Conservation (phyloP, 805 yeast genomes). For the Hanseniaspora meyeri region DNA sequence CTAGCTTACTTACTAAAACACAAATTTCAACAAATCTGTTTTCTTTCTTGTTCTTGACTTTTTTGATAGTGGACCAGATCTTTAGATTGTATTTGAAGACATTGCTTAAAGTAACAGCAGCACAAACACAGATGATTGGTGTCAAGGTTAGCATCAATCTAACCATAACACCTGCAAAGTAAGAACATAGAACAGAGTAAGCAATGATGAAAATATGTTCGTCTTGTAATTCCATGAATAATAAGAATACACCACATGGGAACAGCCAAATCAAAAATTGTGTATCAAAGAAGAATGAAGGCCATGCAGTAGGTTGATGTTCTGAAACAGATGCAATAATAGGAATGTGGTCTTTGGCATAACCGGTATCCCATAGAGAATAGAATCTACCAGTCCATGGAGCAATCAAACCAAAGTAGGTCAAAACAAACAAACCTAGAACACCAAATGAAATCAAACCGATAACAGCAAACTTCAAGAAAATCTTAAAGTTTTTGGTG, state of each 20-base stretch:
- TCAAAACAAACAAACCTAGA: conserved; percentile 60
- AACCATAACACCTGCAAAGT: conserved; percentile 98
- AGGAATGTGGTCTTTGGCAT: conserved; percentile 96
- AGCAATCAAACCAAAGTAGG: conserved; percentile 86
- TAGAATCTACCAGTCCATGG: conserved; percentile 99
- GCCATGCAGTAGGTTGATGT: conserved; percentile 99
- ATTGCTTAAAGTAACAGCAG: conserved; percentile 77
- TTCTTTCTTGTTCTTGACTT: conserved; percentile 14
- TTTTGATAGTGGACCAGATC: conserved; percentile 28
- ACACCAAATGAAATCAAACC: conserved; percentile 52
- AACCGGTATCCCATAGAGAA: conserved; percentile 94
- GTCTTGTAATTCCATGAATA: conserved; percentile 78
- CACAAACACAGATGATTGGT: conserved; percentile 88
- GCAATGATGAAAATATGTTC: conserved; percentile 89
- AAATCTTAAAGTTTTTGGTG: conserved; percentile 56
- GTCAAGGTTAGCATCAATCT: conserved; percentile 94
- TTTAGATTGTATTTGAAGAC: conserved; percentile 72
- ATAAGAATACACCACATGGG: conserved; percentile 91
- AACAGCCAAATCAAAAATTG: conserved; percentile 90
- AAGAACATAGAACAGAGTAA: conserved; percentile 85
- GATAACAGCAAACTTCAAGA: conserved; percentile 48
- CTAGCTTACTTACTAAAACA: conserved; percentile 3
- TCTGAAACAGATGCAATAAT: conserved; percentile 97
- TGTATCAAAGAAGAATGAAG: conserved; percentile 90
- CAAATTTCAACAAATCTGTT: conserved; percentile 3